Base-by-base conservation (phyloP, 306 rosid species). In the Malus sylvestris region DNA sequence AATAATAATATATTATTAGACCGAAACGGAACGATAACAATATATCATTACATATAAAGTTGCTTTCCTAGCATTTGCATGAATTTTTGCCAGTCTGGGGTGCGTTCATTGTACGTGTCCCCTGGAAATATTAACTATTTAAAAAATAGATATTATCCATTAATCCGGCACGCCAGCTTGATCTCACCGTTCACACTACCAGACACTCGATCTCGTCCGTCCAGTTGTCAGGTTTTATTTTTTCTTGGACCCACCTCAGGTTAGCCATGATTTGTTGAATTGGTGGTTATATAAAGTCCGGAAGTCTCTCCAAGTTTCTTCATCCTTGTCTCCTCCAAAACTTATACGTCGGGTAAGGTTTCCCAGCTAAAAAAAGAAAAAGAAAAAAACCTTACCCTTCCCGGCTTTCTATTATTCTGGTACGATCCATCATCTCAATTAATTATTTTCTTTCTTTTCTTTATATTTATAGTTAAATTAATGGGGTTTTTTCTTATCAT, bases 71-170 rank as follows among this genome's bases (percentile, higher is more conserved):
- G 20, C 20, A 5, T 15, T 15, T 25, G 5, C 25, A n/a, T 55
- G 57, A 63, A 53, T n/a, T 58, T 57, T 58, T 51, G 78, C 73
- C 68, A 52, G 52, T 42, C 13, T 16, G 61, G 55, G 58, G 23
- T 35, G 82, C 87, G 87, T 84, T 75, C 49, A 73, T 14, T 14
- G 32, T 15, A 77, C 82, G 84, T 84, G 77, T 68, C 33, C 27
- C 51, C 30, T 25, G 22, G 10, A 64, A 13, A 20, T 8, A 32
- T 3, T 22, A 30, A 63, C 42, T 6, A 1, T 2, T 63, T 13
- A 5, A 61, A 27, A 61, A 61, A 61, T 12, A 59, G 5, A 4
- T 59, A 6, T 15, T 2, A 59, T 62, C 20, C 55, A 51, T 18
- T 51, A 16, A 29, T 22, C 8, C 1, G 23, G 2, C 23, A 7